phyloP scores from a whole-genome alignment of 1,139 yeast genomes.

The Geotrichum carabidarum region DNA sequence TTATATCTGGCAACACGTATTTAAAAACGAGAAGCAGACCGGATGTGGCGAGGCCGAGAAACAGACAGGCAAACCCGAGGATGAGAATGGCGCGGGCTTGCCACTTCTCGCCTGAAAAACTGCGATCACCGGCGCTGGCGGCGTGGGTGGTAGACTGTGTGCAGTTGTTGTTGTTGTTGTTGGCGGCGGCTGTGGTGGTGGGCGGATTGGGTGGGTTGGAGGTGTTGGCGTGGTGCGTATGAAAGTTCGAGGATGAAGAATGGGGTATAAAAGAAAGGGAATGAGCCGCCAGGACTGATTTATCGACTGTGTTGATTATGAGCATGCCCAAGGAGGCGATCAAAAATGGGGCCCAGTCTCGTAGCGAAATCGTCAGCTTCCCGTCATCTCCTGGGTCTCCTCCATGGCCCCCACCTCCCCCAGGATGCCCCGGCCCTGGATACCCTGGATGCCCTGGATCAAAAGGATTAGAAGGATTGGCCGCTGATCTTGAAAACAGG shows the following conservation, averaged over 20 bases:
- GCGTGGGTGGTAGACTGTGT: too few relatives aligned
- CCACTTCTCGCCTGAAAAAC: slow-evolving; percentile 78
- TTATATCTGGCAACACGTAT: slow-evolving; percentile 70
- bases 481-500: slow-evolving; percentile 49
- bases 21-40: slow-evolving; percentile 81
- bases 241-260: too few relatives aligned
- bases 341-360: slow-evolving; percentile 89
- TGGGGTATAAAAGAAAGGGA: slow-evolving; percentile 35
- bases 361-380: slow-evolving; percentile 73
- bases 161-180: too few relatives aligned
- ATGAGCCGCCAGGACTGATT: slow-evolving; percentile 60
- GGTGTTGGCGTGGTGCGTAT: too few relatives aligned
- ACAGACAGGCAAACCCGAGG: slow-evolving; percentile 83
- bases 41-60: slow-evolving; percentile 93
- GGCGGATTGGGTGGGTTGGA: too few relatives aligned
- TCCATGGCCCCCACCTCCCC: too few relatives aligned
- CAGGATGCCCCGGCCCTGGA: too few relatives aligned
- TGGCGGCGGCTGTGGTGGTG: too few relatives aligned
- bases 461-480: too few relatives aligned
- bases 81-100: slow-evolving; percentile 90
- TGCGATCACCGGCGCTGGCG: too few relatives aligned
- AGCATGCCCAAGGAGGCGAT: slow-evolving; percentile 88
- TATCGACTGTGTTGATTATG: slow-evolving; percentile 86
- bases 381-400: slow-evolving; percentile 59
- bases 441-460: too few relatives aligned